Evolutionary conservation across 768 basidiomycete genomes (phyloP).

Genomic region (Austroboletus festivus): DNA sequence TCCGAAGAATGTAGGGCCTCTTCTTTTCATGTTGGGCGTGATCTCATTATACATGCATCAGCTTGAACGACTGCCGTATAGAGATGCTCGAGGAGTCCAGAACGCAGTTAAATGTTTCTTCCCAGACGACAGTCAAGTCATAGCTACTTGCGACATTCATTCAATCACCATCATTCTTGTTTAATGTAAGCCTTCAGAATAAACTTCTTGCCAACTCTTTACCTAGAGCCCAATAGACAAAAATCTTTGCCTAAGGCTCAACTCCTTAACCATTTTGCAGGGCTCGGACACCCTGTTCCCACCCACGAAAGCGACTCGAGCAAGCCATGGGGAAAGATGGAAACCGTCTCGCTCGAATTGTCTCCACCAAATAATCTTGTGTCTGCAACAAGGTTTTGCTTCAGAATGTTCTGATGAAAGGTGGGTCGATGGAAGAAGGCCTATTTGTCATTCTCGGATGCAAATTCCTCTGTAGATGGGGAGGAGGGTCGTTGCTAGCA

Average conservation of each 20-base stretch:
- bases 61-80: slow-evolving; percentile 59
- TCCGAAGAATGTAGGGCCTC: slow-evolving; percentile 50
- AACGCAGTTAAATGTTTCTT: slow-evolving; percentile 36
- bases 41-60: slow-evolving; percentile 20
- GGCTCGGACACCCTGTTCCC: slow-evolving; percentile 31
- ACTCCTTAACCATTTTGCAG: slow-evolving; percentile 40
- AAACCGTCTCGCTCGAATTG: slow-evolving; percentile 52
- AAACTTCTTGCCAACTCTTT: slow-evolving; percentile 46
- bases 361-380: slow-evolving; percentile 48
- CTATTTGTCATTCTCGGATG: slow-evolving; percentile 33
- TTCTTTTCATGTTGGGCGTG: background rate
- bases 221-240: slow-evolving; percentile 41
- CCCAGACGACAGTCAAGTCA: slow-evolving; percentile 12
- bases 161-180: background rate
- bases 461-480: slow-evolving; percentile 41
- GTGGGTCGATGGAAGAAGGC: slow-evolving; percentile 39
- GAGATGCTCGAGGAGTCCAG: slow-evolving; percentile 62
- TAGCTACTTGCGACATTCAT: background rate
- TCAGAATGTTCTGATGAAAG: slow-evolving; percentile 38
- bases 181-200: slow-evolving; percentile 43
- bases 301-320: slow-evolving; percentile 40
- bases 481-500: slow-evolving; percentile 38
- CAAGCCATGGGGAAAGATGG: slow-evolving; percentile 53
- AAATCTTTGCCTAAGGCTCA: slow-evolving; percentile 37
- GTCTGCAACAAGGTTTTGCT: slow-evolving; percentile 38